Base-by-base conservation (phyloP, 495 filamentous ascomycete species). In the Talaromyces trachyspermus region DNA sequence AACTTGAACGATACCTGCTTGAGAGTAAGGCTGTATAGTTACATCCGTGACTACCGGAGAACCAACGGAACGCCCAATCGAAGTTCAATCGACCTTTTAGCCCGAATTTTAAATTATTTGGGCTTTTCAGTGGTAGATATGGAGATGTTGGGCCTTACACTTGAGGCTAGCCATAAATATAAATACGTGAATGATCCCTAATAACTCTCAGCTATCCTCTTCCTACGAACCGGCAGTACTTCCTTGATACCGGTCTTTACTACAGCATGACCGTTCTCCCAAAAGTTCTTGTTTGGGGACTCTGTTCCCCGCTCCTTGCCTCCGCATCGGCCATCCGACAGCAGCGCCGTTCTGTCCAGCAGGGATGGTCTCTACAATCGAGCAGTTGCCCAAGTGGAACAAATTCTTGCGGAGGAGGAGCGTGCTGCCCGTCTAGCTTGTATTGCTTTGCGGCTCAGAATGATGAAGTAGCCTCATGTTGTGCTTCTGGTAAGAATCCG, bases 331-430 rank as follows among this genome's bases (percentile, higher is more conserved):
- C n/a, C 6, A 35, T 35, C 9, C 11, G 30, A 15, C 30, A 35
- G 0, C n/a, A 35, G 30, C 30, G 30, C 2, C 50, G 50, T 3
- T 38, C 53, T 17, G 18, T 55, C 2, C 8, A 10, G 9, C 50
- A 53, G 42, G 53, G 53, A 15, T 56, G 53, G 51, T 56, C 54
- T 2, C 41, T 56, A n/a, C 54, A 56, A 43, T 40, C 54, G 15
- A 38, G 26, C 24, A 51, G 40, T n/a, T 54, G 51, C 26, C 54
- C 54, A 4, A 37, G 30, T 18, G 54, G 48, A 37, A 36, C 26
- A 18, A 50, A 27, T 18, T 36, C 51, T n/a, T 56, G 54, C 36
- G 51, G 54, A 17, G 36, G 35, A 22, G 51, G 54, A 22, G 51
- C 47, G 27, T 56, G 51, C 24, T 56, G 54, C 32, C 54, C 54